Conservation (phyloP, 2,329 filamentous ascomycete species). For the Aureobasidium sp. region DNA sequence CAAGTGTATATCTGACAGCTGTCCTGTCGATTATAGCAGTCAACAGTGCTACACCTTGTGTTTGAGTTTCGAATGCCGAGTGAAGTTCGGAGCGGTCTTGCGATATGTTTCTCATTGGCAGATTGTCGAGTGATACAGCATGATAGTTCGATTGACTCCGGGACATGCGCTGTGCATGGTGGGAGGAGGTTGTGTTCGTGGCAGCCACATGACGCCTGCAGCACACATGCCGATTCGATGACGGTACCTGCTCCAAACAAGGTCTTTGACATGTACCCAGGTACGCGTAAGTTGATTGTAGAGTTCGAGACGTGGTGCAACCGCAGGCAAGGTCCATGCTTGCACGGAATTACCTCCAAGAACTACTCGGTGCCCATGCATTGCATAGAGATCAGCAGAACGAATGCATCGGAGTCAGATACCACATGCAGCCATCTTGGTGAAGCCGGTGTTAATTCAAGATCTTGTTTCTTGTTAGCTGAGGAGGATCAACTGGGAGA, state of each 20-base stretch:
- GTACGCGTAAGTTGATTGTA: not conserved
- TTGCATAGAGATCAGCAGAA: not conserved
- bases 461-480: too few relatives aligned
- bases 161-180: not conserved
- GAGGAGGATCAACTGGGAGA: too few relatives aligned
- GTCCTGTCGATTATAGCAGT: not conserved
- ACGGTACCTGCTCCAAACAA: not conserved
- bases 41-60: not conserved
- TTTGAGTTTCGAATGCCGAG: not conserved
- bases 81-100: not conserved
- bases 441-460: too few relatives aligned
- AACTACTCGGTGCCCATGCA: not conserved
- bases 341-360: not conserved
- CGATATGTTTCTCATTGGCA: not conserved
- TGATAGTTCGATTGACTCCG: not conserved
- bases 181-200: not conserved
- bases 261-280: not conserved
- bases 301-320: not conserved
- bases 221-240: not conserved
- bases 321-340: not conserved
- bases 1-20: not conserved
- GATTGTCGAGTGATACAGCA: not conserved
- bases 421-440: not conserved
- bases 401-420: not conserved
- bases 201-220: constrained; percentile 6